phyloP scores from a whole-genome alignment of 23 red algal species.

The Gracilaria domingensis region DNA sequence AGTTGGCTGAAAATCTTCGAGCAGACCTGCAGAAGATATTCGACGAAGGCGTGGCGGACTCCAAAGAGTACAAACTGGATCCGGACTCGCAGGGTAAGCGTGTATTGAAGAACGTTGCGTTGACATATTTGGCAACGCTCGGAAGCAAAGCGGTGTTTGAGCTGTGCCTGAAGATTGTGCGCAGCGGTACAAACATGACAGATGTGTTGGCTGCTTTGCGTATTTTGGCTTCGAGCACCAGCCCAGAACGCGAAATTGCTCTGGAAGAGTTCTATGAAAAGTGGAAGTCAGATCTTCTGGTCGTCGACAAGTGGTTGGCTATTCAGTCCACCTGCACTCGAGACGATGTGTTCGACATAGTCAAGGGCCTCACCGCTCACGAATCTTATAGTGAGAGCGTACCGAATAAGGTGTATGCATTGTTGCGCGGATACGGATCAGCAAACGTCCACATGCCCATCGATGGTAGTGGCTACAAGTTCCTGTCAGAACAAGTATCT shows the following conservation, averaged over 20 bases:
- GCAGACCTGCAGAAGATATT: slow-evolving; percentile 47
- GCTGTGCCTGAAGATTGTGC: slow-evolving; percentile 70
- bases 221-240: slow-evolving; percentile 52
- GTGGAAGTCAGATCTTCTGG: slow-evolving; percentile 84
- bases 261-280: slow-evolving; percentile 91
- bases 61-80: slow-evolving; percentile 76
- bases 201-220: slow-evolving; percentile 77
- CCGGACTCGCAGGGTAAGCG: slow-evolving; percentile 78
- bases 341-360: slow-evolving; percentile 72
- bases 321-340: slow-evolving; percentile 86
- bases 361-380: slow-evolving; percentile 82
- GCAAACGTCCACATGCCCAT: slow-evolving; percentile 84
- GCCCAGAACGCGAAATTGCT: slow-evolving; percentile 77
- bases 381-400: slow-evolving; percentile 79
- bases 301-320: slow-evolving; percentile 92
- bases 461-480: slow-evolving; percentile 80
- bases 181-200: slow-evolving; percentile 90
- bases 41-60: slow-evolving; percentile 34
- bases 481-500: slow-evolving; percentile 88
- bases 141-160: slow-evolving; percentile 47
- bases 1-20: slow-evolving; percentile 66
- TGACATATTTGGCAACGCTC: slow-evolving; percentile 68
- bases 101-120: slow-evolving; percentile 77
- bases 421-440: slow-evolving; percentile 83
- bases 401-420: slow-evolving; percentile 95